These are phyloP conservation scores for Tetracentron sinense DNA, from an alignment of 164 flowering plant species.

Conservation along the genomic window DNA sequence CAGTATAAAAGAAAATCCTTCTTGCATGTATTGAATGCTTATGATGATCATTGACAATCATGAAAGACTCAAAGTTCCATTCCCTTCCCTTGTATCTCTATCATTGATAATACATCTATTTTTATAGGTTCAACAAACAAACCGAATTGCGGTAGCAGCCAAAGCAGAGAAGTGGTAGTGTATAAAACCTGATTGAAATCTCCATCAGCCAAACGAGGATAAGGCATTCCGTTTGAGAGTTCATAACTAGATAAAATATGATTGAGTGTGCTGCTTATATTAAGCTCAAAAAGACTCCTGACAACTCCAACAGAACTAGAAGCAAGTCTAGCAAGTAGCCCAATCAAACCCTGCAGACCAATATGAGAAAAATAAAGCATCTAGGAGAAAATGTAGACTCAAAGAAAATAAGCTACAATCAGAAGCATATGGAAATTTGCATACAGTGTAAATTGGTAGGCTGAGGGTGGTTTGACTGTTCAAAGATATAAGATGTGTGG, in stretches of 20 bases:
- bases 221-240: too few relatives aligned
- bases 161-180: not conserved
- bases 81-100: too few relatives aligned
- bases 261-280: slow-evolving; percentile 58
- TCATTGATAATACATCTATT: not conserved
- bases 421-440: slow-evolving; percentile 10
- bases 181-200: slow-evolving; percentile 59
- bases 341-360: slow-evolving; percentile 68
- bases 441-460: slow-evolving; percentile 54
- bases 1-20: too few relatives aligned
- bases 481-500: slow-evolving; percentile 44
- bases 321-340: slow-evolving; percentile 67
- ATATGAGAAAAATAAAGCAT: not conserved
- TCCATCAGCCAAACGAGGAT: slow-evolving; percentile 36
- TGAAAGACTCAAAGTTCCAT: not conserved
- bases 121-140: not conserved
- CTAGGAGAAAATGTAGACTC: not conserved
- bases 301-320: slow-evolving; percentile 65
- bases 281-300: slow-evolving; percentile 66
- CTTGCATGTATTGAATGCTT: too few relatives aligned
- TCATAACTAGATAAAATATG: slow-evolving; percentile 52
- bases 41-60: too few relatives aligned
- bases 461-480: slow-evolving; percentile 50
- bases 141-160: not conserved
- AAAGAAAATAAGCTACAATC: not conserved